Base-by-base conservation (phyloP, 768 basidiomycete genomes). In the Tremella yokohamensis region DNA sequence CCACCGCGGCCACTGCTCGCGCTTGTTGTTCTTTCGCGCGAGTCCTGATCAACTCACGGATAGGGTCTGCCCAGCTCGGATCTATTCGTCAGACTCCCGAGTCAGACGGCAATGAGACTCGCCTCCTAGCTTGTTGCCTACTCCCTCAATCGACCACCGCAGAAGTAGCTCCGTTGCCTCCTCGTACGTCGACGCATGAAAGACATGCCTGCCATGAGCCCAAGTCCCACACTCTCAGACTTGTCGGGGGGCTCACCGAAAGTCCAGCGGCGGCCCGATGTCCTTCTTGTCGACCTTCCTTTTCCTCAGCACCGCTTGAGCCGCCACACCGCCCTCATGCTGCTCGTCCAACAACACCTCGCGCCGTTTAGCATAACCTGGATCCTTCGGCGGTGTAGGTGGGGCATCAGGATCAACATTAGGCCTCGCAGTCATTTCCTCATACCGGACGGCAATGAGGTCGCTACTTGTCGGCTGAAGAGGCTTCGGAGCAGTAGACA, bases 21-120 rank as follows among this genome's bases (percentile, higher is more conserved):
- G 74, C 73, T 48, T 78, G 77, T 29, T 75, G 73, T 42, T 78
- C 73, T 24, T 52, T 61, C 7, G 77, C 77, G n/a, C 77, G 57
- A 2, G 62, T 62, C 49, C 69, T 66, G 60, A 78, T 71, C 18
- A 72, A 61, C 29, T 63, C 59, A 52, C 75, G 72, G 56, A 78
- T 72, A 1, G 69, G 68, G 3, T 62, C 38, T 7, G 76, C 77
- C 77, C 77, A 78, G 2, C 66, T 63, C 2, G 70, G 72, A 52
- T 78, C 77, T 78, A 53, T 7, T 7, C 6, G 13, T 58, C 26
- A 52, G 39, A 15, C 29, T 50, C 12, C 18, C 18, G n/a, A 39
- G 3, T 39, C 8, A 45, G 16, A 40, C 2, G 1, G 19, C 29
- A 34, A 4, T 4, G 6, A 45, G 15, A 64, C 75, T 50, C 47